These are phyloP conservation scores for Backusella psychrophila DNA, from an alignment of 192 early-diverging fungal species.

Conservation along the genomic window DNA sequence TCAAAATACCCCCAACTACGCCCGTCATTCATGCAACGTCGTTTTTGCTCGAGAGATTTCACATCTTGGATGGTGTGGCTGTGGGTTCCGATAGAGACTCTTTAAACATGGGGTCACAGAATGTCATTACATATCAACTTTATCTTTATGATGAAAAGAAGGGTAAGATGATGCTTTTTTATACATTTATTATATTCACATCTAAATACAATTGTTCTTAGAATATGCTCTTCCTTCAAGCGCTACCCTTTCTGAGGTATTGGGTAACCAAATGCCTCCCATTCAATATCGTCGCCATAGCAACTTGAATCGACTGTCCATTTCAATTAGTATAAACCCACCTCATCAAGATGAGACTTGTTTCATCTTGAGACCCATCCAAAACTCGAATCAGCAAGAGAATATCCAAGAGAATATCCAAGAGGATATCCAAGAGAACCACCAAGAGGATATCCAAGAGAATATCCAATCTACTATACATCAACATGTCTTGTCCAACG, in stretches of 20 bases:
- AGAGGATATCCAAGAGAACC: too few relatives aligned
- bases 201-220: not conserved
- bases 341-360: not conserved
- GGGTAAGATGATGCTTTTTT: not conserved
- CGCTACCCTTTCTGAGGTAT: conserved; percentile 13
- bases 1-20: conserved; percentile 26
- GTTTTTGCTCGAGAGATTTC: conserved; percentile 44
- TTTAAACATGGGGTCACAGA: not conserved
- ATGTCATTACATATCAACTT: conserved; percentile 22
- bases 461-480: too few relatives aligned
- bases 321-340: not conserved
- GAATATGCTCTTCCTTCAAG: conserved; percentile 15
- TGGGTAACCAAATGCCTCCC: conserved; percentile 16
- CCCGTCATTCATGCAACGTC: conserved; percentile 41
- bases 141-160: conserved; percentile 11
- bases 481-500: not conserved
- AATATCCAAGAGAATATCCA: not conserved
- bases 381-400: not conserved
- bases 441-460: not conserved
- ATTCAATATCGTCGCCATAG: conserved; percentile 13
- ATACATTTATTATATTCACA: not conserved
- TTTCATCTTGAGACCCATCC: not conserved
- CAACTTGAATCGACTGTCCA: conserved; percentile 28
- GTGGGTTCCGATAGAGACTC: not conserved
- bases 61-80: conserved; percentile 14